These are phyloP conservation scores for Diaporthe destruens DNA, from an alignment of 2,329 filamentous ascomycete genomes.

Conservation along the genomic window DNA sequence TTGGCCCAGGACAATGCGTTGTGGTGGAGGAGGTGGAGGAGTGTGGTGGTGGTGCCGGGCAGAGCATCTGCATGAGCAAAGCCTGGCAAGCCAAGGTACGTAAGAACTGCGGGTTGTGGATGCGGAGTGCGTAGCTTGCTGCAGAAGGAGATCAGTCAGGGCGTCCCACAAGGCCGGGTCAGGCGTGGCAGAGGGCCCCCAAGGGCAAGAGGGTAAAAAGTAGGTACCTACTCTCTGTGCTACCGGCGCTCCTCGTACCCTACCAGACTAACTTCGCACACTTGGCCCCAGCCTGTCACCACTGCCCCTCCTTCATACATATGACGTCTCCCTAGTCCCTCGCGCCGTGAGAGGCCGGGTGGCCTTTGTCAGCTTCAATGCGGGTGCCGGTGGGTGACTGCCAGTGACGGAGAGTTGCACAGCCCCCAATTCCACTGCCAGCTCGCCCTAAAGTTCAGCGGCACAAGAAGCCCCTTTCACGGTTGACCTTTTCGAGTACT, in stretches of 20 bases:
- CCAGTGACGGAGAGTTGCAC: conserved; percentile 2
- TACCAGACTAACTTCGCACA: background rate
- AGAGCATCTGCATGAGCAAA: conserved; percentile 29
- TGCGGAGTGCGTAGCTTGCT: conserved; percentile 37
- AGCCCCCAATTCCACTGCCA: background rate
- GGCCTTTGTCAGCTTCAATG: conserved; percentile 30
- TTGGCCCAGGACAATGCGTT: conserved; percentile 27
- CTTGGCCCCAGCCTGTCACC: background rate
- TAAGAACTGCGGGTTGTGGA: conserved; percentile 34
- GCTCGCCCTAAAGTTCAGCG: background rate
- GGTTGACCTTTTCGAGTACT: background rate
- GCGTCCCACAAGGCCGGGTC: conserved; percentile 24
- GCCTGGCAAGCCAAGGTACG: conserved; percentile 28
- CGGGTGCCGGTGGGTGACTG: background rate
- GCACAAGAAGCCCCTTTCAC: conserved; percentile 8
- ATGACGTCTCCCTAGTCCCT: conserved; percentile 33
- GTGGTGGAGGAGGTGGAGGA: conserved; percentile 1
- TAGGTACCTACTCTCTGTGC: background rate
- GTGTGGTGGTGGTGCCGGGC: conserved; percentile 10
- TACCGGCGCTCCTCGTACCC: background rate
- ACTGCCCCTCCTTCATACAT: conserved; percentile 32
- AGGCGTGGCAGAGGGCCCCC: conserved; percentile 24
- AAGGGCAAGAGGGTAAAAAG: background rate
- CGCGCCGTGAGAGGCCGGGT: background rate
- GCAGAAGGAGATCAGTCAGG: conserved; percentile 16